Percentiles rank a stretch among this genome's conserved stretches.
These are phyloP conservation scores for Deakozyma indianensis DNA, from an alignment of 805 yeast genomes.

Conservation along the genomic window DNA sequence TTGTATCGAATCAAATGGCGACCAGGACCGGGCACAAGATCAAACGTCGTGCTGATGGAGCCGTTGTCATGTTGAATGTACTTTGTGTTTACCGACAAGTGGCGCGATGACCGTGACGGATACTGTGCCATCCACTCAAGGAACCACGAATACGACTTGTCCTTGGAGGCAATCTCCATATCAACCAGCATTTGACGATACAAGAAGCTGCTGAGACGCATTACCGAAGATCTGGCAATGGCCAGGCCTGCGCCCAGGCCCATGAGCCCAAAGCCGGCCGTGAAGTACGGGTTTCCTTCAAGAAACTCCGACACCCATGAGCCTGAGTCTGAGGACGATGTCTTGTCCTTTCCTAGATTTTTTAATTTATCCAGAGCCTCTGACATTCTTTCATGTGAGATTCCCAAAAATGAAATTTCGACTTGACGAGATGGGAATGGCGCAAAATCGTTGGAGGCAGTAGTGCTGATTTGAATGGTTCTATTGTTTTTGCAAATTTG, in stretches of 20 bases:
- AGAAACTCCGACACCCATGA: slow-evolving; percentile 25
- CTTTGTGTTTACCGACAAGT: slow-evolving; percentile 78
- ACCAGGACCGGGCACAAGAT: slow-evolving; percentile 95
- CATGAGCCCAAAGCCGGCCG: slow-evolving; percentile 98
- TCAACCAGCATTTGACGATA: slow-evolving; percentile 82
- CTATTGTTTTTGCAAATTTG: too few relatives aligned
- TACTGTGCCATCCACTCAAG: slow-evolving; percentile 89
- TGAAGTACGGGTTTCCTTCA: slow-evolving; percentile 79
- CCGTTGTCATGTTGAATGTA: slow-evolving; percentile 88
- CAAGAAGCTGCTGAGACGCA: slow-evolving; percentile 47
- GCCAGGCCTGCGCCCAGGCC: slow-evolving; percentile 83
- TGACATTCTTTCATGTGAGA: too few relatives aligned
- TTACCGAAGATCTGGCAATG: slow-evolving; percentile 52
- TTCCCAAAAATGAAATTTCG: too few relatives aligned
- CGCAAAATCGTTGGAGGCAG: too few relatives aligned
- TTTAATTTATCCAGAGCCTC: too few relatives aligned
- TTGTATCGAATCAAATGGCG: slow-evolving; percentile 74
- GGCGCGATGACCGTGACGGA: slow-evolving; percentile 63
- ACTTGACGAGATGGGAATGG: too few relatives aligned
- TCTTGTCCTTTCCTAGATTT: too few relatives aligned
- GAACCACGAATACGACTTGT: slow-evolving; percentile 89
- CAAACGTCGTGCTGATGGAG: slow-evolving; percentile 70
- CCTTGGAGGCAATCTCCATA: slow-evolving; percentile 84
- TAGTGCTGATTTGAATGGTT: too few relatives aligned
- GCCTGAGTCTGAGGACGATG: too few relatives aligned